Evolutionary conservation across 805 yeast genomes (phyloP).

Genomic region (Yarrowia sp.): DNA sequence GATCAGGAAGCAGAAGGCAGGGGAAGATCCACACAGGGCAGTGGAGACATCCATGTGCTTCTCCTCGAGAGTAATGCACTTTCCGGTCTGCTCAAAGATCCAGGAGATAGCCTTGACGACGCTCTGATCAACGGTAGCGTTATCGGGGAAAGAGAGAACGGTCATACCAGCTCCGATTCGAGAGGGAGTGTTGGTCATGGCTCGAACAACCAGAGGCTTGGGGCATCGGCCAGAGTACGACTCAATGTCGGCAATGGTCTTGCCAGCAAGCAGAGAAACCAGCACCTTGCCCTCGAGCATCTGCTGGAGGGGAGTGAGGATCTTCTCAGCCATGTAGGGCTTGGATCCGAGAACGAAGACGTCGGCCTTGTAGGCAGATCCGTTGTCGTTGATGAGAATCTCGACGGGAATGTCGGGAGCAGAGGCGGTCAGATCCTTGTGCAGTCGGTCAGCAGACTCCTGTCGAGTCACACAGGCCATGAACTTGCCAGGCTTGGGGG

Average conservation of each 20-base stretch:
- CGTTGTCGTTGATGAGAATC: slow-evolving; percentile 58
- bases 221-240: slow-evolving; percentile 44
- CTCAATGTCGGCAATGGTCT: slow-evolving; percentile 71
- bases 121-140: slow-evolving; percentile 52
- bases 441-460: slow-evolving; percentile 58
- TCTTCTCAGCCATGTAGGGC: slow-evolving; percentile 76
- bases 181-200: slow-evolving; percentile 99
- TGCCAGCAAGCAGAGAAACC: slow-evolving; percentile 90
- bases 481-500: slow-evolving; percentile 67
- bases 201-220: slow-evolving; percentile 70
- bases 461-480: slow-evolving; percentile 76
- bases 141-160: slow-evolving; percentile 74
- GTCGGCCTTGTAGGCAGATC: slow-evolving; percentile 64
- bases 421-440: slow-evolving; percentile 47
- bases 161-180: slow-evolving; percentile 94
- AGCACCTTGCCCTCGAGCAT: slow-evolving; percentile 63
- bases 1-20: slow-evolving; percentile 89
- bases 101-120: slow-evolving; percentile 51
- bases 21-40: slow-evolving; percentile 93
- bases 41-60: slow-evolving; percentile 97
- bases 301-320: slow-evolving; percentile 59
- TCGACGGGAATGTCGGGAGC: slow-evolving; percentile 53
- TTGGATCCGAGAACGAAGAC: slow-evolving; percentile 85
- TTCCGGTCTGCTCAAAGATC: slow-evolving; percentile 55
- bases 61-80: slow-evolving; percentile 60